A percentile compares a stretch with the other conserved stretches of the same genome.
Evolutionary conservation across 139 green algal species (phyloP).

Genomic region (Pedinophyceae sp.): DNA sequence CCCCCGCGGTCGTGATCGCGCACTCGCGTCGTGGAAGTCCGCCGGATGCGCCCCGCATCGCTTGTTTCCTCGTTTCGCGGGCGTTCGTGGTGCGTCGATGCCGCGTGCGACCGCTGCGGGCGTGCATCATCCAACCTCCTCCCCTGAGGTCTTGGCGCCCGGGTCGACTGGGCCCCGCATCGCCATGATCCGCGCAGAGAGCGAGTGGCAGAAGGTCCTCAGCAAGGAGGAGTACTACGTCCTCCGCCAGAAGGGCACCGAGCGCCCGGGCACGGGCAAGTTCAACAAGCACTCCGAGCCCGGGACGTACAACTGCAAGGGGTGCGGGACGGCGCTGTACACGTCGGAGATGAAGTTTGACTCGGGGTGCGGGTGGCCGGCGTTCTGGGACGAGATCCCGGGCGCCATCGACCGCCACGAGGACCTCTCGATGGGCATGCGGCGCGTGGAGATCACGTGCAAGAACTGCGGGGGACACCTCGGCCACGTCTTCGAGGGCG

Average conservation of each 20-base stretch:
- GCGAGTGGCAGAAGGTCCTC: background rate
- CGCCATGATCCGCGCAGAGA: no score
- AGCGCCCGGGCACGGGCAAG: slow-evolving; percentile 49
- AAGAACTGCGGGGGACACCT: slow-evolving; percentile 77
- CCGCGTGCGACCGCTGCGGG: no score
- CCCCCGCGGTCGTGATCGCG: no score
- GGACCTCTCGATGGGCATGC: slow-evolving; percentile 28
- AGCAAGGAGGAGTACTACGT: slow-evolving; percentile 51
- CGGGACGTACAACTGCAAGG: slow-evolving; percentile 67
- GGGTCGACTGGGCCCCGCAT: no score
- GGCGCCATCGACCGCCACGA: slow-evolving; percentile 16
- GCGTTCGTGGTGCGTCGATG: no score
- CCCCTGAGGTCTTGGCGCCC: no score
- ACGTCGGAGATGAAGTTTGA: slow-evolving; percentile 84
- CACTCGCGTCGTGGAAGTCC: no score
- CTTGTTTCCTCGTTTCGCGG: no score
- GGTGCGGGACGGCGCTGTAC: slow-evolving; percentile 53
- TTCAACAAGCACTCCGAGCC: slow-evolving; percentile 80
- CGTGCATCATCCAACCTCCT: no score
- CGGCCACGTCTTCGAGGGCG: slow-evolving; percentile 85
- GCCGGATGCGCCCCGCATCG: no score
- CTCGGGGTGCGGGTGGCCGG: slow-evolving; percentile 87
- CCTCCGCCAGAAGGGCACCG: slow-evolving; percentile 86
- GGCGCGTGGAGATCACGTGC: slow-evolving; percentile 49
- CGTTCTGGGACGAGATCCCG: slow-evolving; percentile 65